These are phyloP conservation scores for Metschnikowia anglica DNA, from an alignment of 805 yeast species.

Conservation along the genomic window DNA sequence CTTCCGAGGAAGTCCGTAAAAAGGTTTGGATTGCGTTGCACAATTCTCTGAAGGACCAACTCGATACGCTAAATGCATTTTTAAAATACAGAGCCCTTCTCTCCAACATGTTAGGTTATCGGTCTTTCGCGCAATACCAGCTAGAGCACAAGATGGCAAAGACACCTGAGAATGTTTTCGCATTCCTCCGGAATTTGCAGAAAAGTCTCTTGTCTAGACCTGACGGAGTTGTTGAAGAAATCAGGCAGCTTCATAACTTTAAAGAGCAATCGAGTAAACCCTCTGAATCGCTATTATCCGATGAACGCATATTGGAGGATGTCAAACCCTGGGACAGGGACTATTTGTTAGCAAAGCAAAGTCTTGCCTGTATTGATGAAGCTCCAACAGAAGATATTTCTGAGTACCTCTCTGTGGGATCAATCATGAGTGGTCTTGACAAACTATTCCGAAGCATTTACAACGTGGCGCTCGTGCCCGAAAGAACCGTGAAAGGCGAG, in stretches of 20 bases:
- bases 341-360: slow-evolving; percentile 38
- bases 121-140: slow-evolving; percentile 75
- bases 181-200: slow-evolving; percentile 64
- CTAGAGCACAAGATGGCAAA: slow-evolving; percentile 89
- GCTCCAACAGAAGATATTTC: slow-evolving; percentile 47
- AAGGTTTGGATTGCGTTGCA: slow-evolving; percentile 75
- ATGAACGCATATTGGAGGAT: slow-evolving; percentile 41
- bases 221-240: slow-evolving; percentile 56
- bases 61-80: slow-evolving; percentile 55
- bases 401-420: slow-evolving; percentile 78
- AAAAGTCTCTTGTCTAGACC: slow-evolving; percentile 37
- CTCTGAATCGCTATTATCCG: slow-evolving; percentile 13
- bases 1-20: slow-evolving; percentile 57
- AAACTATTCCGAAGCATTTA: slow-evolving; percentile 67
- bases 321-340: slow-evolving; percentile 94
- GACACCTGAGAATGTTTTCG: slow-evolving; percentile 68
- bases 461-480: slow-evolving; percentile 74
- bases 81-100: slow-evolving; percentile 65
- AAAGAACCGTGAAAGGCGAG: slow-evolving; percentile 63
- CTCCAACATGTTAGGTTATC: slow-evolving; percentile 70
- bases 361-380: slow-evolving; percentile 26
- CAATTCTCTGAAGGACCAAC: slow-evolving; percentile 61
- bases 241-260: slow-evolving; percentile 45
- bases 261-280: slow-evolving; percentile 20
- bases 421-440: slow-evolving; percentile 80